phyloP scores from a whole-genome alignment of 1,284 basidiomycete genomes.

The Trametes hirsuta region DNA sequence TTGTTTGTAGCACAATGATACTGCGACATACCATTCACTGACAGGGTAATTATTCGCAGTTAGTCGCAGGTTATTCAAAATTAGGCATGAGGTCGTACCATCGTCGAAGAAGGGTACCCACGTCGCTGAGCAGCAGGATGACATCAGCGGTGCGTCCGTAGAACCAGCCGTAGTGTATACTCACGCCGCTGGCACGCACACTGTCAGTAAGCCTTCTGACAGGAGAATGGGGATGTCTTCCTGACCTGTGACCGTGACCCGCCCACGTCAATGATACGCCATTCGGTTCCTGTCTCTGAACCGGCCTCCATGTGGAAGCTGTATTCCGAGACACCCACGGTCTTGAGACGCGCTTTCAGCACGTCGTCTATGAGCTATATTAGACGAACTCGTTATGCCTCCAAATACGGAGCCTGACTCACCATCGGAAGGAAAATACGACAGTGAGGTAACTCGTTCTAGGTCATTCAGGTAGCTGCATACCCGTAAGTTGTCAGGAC shows the following conservation, averaged over 20 bases:
- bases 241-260: conserved; percentile 74
- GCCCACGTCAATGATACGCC: conserved; percentile 81
- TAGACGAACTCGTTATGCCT: background rate
- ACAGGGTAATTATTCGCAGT: background rate
- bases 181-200: conserved; percentile 36
- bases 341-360: conserved; percentile 50
- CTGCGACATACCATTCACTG: conserved; percentile 28
- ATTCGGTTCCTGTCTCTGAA: conserved; percentile 72
- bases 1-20: background rate
- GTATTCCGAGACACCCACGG: conserved; percentile 77
- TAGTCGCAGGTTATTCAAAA: conserved; percentile 2
- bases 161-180: conserved; percentile 17
- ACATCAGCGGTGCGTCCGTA: conserved; percentile 5
- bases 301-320: conserved; percentile 80
- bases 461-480: conserved; percentile 72
- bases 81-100: conserved; percentile 42
- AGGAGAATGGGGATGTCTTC: conserved; percentile 21
- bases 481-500: background rate
- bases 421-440: conserved; percentile 75
- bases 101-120: conserved; percentile 81
- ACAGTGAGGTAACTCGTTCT: conserved; percentile 61
- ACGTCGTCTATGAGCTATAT: conserved; percentile 60
- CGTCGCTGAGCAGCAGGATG: conserved; percentile 44
- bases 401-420: conserved; percentile 18
- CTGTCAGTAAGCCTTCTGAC: conserved; percentile 3